Evolutionary conservation across 129 eudicot species (phyloP), one percentile per base, ranked within the genome.

Genomic region (Saposhnikovia divaricata): DNA sequence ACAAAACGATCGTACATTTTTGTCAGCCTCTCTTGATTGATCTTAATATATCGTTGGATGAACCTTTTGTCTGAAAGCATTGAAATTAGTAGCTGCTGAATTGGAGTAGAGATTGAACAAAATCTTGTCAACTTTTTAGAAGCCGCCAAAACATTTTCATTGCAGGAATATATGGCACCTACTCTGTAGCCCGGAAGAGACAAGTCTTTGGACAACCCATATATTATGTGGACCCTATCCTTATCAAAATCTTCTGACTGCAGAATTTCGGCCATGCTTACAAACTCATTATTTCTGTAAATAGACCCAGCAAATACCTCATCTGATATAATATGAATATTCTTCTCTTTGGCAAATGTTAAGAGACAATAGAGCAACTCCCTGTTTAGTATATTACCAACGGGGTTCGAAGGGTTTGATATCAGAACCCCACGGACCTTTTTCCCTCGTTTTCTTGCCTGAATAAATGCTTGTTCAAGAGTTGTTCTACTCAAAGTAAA

Each of bases 341-440:
- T 90, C 81, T 90, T 90, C 59, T 90, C 95, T 78, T 93, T 85
- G 31, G 99, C 99, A 82, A 96, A 96, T 66, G 88, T 97, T 68
- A 96, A 47, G 85, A 96, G 88, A 84, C 85, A 47, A 42, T 79
- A 82, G 66, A 96, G 97, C 77, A 81, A 88, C 55, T 96, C 97
- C 38, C 88, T 79, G 16, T 78, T 86, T 81, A 89, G 82, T 74
- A 96, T 23, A 86, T 88, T 90, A 27, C 99, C 98, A 31, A 92
- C 93, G 13, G 99, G 99, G 70, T 96, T 92, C 19, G 97, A 92
- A 37, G 98, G 98, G 85, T 92, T 92, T 81, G 98, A 88, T 25
- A 96, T 78, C 16, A 92, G 84, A 78, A 96, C 86, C 69, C 98
- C 99, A 43, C 89, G 87, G 75, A 96, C 91, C 77, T 86, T 92